Evolutionary conservation across 257 asterid species (phyloP).

Genomic region (Solanum habrochaites): DNA sequence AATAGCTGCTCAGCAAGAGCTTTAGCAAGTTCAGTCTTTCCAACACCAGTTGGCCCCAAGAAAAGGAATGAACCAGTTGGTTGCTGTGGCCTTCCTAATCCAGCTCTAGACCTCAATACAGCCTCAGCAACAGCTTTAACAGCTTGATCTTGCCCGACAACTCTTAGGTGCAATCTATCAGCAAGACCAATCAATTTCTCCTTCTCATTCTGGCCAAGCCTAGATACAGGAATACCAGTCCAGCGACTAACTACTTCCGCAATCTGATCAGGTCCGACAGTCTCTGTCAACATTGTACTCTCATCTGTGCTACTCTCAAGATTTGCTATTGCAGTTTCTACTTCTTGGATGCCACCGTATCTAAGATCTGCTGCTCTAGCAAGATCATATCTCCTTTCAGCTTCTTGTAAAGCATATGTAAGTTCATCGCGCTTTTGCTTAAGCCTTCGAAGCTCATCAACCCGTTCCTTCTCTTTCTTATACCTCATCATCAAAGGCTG

Average conservation of each 20-base stretch:
- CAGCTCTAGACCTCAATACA: conserved; percentile 79
- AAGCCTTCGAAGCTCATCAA: conserved; percentile 68
- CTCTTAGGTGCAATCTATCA: conserved; percentile 24
- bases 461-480: conserved; percentile 66
- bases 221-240: conserved; percentile 75
- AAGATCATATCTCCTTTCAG: conserved; percentile 87
- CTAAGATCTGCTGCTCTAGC: conserved; percentile 86
- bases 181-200: conserved; percentile 69
- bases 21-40: conserved; percentile 89
- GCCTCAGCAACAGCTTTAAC: conserved; percentile 80
- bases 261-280: conserved; percentile 91
- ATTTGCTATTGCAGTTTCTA: conserved; percentile 58
- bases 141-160: conserved; percentile 64
- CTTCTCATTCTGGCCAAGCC: conserved; percentile 88
- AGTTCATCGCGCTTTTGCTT: conserved; percentile 71
- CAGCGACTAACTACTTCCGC: conserved; percentile 91
- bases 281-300: conserved; percentile 57
- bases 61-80: conserved; percentile 91
- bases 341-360: conserved; percentile 82
- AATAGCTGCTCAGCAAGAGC: conserved; percentile 87
- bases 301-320: conserved; percentile 50
- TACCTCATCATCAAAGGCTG: conserved; percentile 83
- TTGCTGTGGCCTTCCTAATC: conserved; percentile 80
- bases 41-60: conserved; percentile 95
- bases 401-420: conserved; percentile 60